Base-by-base conservation (phyloP, 306 rosid genomes). In the Ormosia emarginata region DNA sequence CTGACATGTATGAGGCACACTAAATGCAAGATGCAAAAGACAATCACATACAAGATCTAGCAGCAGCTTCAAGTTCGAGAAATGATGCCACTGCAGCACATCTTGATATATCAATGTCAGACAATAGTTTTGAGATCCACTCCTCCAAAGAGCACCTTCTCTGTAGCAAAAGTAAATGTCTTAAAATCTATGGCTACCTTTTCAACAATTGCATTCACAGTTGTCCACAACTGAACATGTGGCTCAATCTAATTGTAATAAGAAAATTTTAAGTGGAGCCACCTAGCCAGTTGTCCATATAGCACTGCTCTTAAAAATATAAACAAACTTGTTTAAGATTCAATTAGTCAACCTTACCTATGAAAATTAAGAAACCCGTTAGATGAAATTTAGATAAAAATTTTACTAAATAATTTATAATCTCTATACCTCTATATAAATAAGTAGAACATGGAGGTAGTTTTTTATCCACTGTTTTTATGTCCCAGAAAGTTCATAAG, bases 101-200 rank as follows among this genome's bases (percentile, higher is more conserved):
- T 87, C 99, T 92, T 85, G 99, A 94, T 82, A 91, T 59, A 86
- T 91, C 93, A 83, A 94, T 92, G 88, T 96, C 98, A 67, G 93
- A 96, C 80, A 96, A 86, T 74, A 96, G 84, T 88, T 91, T 92
- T 57, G 89, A 89, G 86, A 94, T 85, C 99, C 99, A 93, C 78
- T 93, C 97, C 89, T 96, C 99, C 94, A 96, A 86, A 70, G 98
- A 93, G 89, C 92, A 83, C 89, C 94, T 94, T 92, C 99, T 90
- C 99, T 96, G 97, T 86, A 90, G 85, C 78, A 86, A 87, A 84
- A 80, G 82, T 67, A 81, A 84, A 67, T 58, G 75, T 85, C 68
- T 78, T 77, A 77, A 76, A 65, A 78, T 74, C 50, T 78, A 82
- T 1, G 12, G 53, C 55, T 24, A 8, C 70, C 71, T 55, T 71